A percentile compares a stretch with the other conserved stretches of the same genome.
Conservation (phyloP, 176 grass and related monocot genomes). For the Pharus latifolius region DNA sequence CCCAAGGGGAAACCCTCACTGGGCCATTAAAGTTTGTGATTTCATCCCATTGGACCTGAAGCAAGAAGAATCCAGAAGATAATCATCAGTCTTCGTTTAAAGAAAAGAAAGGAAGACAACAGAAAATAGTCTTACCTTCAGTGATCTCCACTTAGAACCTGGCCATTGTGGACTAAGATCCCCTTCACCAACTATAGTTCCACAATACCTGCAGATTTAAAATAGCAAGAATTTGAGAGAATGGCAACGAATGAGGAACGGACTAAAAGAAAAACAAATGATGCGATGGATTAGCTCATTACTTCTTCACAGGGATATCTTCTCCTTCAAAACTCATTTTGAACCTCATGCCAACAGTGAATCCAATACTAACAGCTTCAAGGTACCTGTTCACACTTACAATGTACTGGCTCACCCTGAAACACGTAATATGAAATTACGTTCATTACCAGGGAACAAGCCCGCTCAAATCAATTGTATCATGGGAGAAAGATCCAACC, state of each 20-base stretch:
- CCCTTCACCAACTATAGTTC: constrained; percentile 57
- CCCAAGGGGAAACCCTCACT: constrained; percentile 88
- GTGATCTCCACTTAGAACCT: constrained; percentile 84
- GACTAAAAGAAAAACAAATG: constrained; percentile 15
- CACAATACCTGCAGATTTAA: constrained; percentile 57
- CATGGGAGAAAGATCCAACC: constrained; percentile 23
- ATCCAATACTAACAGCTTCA: constrained; percentile 57
- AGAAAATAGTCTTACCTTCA: constrained; percentile 46
- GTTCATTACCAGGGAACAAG: neutral
- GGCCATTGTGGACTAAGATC: constrained; percentile 68
- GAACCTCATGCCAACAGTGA: constrained; percentile 73
- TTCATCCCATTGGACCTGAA: constrained; percentile 92
- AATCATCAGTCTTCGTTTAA: neutral
- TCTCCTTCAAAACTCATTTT: constrained; percentile 98
- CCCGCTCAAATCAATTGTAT: neutral
- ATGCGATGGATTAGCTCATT: neutral
- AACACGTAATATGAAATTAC: neutral
- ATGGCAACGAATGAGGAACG: neutral
- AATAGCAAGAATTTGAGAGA: neutral
- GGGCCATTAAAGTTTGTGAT: constrained; percentile 47
- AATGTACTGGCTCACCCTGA: constrained; percentile 84
- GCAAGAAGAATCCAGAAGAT: neutral
- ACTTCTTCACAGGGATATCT: constrained; percentile 90
- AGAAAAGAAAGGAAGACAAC: neutral
- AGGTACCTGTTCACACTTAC: constrained; percentile 79